Conservation (phyloP, 1,139 yeast genomes). For the Scheffersomyces quercinus region DNA sequence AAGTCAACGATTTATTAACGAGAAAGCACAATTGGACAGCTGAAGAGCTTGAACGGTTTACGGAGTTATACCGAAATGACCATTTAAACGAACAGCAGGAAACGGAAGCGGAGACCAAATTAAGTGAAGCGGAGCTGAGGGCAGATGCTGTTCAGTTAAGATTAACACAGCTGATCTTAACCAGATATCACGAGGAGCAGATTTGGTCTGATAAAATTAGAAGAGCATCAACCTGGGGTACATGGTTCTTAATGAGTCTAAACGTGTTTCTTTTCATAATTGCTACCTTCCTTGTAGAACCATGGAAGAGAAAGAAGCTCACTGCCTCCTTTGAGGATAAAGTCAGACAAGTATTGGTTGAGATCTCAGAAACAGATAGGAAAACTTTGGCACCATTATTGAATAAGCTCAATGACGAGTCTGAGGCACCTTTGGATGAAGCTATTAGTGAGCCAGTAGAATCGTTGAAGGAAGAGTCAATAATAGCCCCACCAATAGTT, state of each 20-base stretch:
- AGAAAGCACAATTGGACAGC: slow-evolving; percentile 83
- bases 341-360: slow-evolving; percentile 57
- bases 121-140: slow-evolving; percentile 58
- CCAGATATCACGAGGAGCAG: slow-evolving; percentile 95
- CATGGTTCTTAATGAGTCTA: slow-evolving; percentile 85
- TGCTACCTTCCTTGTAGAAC: slow-evolving; percentile 88
- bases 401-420: background rate
- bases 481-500: background rate
- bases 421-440: background rate
- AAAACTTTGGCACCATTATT: background rate
- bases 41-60: slow-evolving; percentile 78
- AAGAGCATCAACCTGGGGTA: slow-evolving; percentile 95
- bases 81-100: slow-evolving; percentile 73
- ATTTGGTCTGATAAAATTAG: slow-evolving; percentile 97
- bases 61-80: slow-evolving; percentile 76
- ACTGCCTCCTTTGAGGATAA: slow-evolving; percentile 83
- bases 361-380: slow-evolving; percentile 10
- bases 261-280: slow-evolving; percentile 75
- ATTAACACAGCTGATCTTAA: slow-evolving; percentile 74
- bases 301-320: slow-evolving; percentile 84
- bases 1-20: slow-evolving; percentile 84
- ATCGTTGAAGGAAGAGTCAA: background rate
- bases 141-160: slow-evolving; percentile 73
- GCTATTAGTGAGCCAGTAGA: background rate
- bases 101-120: slow-evolving; percentile 45